These are phyloP conservation scores for Cladophialophora exuberans DNA, from an alignment of 2,329 filamentous ascomycete species.

Conservation along the genomic window DNA sequence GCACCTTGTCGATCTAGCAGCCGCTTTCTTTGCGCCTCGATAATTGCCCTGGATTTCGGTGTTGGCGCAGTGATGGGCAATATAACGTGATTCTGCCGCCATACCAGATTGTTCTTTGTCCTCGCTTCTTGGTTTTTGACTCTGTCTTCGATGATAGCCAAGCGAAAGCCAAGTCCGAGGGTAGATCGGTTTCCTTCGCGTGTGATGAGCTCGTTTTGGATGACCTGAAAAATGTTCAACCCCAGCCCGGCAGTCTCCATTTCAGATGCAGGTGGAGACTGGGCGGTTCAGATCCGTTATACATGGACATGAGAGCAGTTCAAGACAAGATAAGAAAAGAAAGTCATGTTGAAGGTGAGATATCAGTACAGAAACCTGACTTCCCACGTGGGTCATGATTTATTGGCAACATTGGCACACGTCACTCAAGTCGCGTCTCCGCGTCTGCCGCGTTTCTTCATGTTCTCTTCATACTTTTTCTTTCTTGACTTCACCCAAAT, in stretches of 20 bases:
- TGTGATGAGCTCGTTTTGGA: slow-evolving; percentile 32
- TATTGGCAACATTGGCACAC: slow-evolving; percentile 7
- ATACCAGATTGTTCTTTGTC: slow-evolving; percentile 23
- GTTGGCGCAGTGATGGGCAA: slow-evolving; percentile 21
- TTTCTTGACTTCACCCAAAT: no score
- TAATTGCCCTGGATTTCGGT: slow-evolving; percentile 19
- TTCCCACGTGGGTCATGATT: not conserved
- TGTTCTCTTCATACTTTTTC: no score
- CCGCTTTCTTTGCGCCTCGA: slow-evolving; percentile 18
- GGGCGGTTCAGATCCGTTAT: not conserved
- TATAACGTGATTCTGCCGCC: slow-evolving; percentile 24
- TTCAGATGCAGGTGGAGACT: not conserved
- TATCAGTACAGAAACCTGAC: no score
- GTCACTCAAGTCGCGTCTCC: not conserved
- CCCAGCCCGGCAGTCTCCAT: slow-evolving; percentile 25
- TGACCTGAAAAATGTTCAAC: slow-evolving; percentile 33
- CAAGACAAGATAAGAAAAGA: not conserved
- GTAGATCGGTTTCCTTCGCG: slow-evolving; percentile 26
- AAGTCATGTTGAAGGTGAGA: not conserved
- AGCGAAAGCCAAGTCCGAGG: slow-evolving; percentile 25
- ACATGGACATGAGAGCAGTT: not conserved
- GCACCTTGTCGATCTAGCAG: slow-evolving; percentile 22
- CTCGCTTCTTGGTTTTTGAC: slow-evolving; percentile 24
- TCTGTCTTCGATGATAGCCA: slow-evolving; percentile 25
- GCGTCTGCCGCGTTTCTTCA: not conserved